Base-by-base conservation (phyloP, 192 early-diverging fungal species). In the Umbelopsis sp. region DNA sequence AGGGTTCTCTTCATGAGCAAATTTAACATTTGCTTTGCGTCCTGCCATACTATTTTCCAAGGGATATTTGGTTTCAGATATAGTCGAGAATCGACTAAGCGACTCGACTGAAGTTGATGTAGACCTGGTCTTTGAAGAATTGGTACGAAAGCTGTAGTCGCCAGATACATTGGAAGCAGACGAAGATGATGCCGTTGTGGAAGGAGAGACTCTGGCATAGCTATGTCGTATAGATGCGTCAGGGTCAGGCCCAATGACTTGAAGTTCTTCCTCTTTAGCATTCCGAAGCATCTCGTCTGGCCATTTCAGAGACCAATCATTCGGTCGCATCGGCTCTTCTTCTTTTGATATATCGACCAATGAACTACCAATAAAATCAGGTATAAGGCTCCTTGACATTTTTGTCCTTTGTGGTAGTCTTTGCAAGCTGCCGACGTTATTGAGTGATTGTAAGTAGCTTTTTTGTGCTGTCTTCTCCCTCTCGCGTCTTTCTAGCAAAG, bases 131-230 rank as follows among this genome's bases (percentile, higher is more conserved):
- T 32, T 62, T 7, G 56, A 62, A 29, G 56, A 29, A 31, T 22
- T 26, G 14, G 56, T 62, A 34, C 56, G 56, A 62, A 26, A 62
- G 29, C 56, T 62, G 17, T 29, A 36, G 1, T 62, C 56, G 0
- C 56, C 56, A 14, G 56, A 62, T 11, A 62, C 56, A 32, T 62
- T 62, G 31, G 56, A 62, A 5, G 56, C 56, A 14, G 56, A 62
- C 7, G 56, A 62, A 14, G 56, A 62, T 3, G 56, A 62, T 6
- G 56, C 56, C 26, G 56, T 62, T 12, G 56, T 62, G 10, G 56
- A 62, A 5, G 56, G 56, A 2, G 56, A 62, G 2, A 62, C 31
- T 6, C 56, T 62, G 2, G 56, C 26, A 16, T 62, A 62, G 29
- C 31, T 34, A 12, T 62, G 56, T 5, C 56, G 56, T 32, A 62